Conservation (phyloP, 2,329 filamentous ascomycete genomes). For the Xylariaceae sp. region DNA sequence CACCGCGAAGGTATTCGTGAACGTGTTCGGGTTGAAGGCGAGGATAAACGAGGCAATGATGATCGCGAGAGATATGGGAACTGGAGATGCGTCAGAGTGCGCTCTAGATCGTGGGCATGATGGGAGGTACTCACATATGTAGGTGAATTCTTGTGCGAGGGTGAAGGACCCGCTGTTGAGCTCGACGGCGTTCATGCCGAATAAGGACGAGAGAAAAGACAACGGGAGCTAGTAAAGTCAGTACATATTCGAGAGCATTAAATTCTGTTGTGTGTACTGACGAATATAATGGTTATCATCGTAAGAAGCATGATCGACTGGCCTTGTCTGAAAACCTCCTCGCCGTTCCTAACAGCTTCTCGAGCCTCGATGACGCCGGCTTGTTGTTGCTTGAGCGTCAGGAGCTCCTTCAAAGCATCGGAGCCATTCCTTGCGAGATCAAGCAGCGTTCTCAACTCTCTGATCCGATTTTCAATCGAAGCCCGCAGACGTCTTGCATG, state of each 20-base stretch:
- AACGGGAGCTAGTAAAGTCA: conserved; percentile 30
- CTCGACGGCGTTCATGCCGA: conserved; percentile 36
- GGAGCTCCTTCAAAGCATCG: conserved; percentile 24
- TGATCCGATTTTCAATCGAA: conserved; percentile 9
- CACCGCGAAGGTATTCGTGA: conserved; percentile 11
- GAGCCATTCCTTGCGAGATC: background rate
- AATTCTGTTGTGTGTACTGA: conserved; percentile 13
- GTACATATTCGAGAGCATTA: too few relatives aligned
- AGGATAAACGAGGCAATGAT: conserved; percentile 2
- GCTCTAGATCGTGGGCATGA: background rate
- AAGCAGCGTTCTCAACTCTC: background rate
- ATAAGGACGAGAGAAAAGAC: conserved; percentile 35
- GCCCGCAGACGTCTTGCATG: background rate
- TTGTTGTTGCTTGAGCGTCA: conserved; percentile 39
- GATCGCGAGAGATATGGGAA: background rate
- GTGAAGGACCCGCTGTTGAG: conserved; percentile 13
- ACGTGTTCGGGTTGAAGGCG: conserved; percentile 10
- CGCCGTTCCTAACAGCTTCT: conserved; percentile 31
- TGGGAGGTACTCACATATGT: conserved; percentile 22
- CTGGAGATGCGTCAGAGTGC: background rate
- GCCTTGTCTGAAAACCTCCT: conserved; percentile 36
- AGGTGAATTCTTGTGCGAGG: conserved; percentile 18
- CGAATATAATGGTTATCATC: conserved; percentile 39
- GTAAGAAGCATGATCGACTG: conserved; percentile 39
- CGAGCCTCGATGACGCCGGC: conserved; percentile 37